phyloP scores from a whole-genome alignment of 164 flowering plant genomes.

The Nelumbo lutea region DNA sequence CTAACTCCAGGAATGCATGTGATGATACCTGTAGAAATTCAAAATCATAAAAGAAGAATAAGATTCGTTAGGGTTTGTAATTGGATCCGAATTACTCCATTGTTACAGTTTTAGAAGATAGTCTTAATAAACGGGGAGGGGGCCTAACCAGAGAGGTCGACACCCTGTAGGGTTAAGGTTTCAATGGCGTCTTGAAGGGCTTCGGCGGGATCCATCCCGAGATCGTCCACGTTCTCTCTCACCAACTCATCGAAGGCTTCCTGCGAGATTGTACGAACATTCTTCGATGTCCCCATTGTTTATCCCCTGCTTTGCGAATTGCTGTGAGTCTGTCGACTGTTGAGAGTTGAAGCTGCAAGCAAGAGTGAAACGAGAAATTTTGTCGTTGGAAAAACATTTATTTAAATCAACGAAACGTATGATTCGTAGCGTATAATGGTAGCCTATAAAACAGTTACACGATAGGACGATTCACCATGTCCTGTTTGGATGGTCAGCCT shows the following conservation, averaged over 20 bases:
- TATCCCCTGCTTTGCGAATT: no score
- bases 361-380: no score
- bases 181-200: conserved; percentile 90
- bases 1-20: conserved; percentile 67
- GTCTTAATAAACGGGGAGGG: neutral
- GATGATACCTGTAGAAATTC: conserved; percentile 47
- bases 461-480: no score
- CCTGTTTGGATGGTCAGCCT: no score
- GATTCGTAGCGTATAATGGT: no score
- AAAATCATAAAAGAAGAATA: neutral
- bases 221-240: conserved; percentile 83
- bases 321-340: no score
- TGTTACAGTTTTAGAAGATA: neutral
- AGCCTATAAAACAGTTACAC: no score
- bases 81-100: neutral
- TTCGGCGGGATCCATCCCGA: conserved; percentile 91
- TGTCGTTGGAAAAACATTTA: no score
- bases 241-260: conserved; percentile 84
- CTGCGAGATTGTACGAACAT: conserved; percentile 62
- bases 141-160: conserved; percentile 74
- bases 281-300: conserved; percentile 22
- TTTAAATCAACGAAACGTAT: no score
- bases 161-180: conserved; percentile 91
- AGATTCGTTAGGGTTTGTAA: neutral
- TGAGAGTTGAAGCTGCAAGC: no score